phyloP scores from a whole-genome alignment of 306 rosid species.

The Castanea sativa region DNA sequence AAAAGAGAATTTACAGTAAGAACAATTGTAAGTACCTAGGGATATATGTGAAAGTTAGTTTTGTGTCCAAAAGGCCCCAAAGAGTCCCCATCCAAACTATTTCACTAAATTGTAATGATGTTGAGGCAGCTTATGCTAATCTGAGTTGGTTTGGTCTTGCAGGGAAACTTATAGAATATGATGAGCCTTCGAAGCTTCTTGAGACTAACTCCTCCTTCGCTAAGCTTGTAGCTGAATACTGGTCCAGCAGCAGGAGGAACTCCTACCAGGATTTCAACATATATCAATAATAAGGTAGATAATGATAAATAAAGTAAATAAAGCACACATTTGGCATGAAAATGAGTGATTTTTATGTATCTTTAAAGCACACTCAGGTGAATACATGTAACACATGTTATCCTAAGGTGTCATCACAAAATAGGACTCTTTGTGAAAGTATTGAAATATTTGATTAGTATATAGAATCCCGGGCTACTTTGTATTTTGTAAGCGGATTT shows the following conservation, averaged over 20 bases:
- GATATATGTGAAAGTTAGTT: too few species aligned
- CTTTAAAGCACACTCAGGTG: background rate
- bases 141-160: background rate
- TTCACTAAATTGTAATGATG: too few species aligned
- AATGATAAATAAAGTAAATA: background rate
- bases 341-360: background rate
- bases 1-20: too few species aligned
- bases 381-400: background rate
- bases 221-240: constrained; percentile 66
- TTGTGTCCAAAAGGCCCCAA: too few species aligned
- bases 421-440: too few species aligned
- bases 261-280: constrained; percentile 4
- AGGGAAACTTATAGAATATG: constrained; percentile 63
- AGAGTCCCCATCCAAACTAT: too few species aligned
- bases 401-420: too few species aligned
- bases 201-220: constrained; percentile 54
- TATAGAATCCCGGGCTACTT: too few species aligned
- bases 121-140: background rate
- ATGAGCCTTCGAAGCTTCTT: constrained; percentile 51
- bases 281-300: background rate
- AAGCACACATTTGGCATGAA: background rate
- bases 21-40: too few species aligned
- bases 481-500: too few species aligned
- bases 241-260: constrained; percentile 52
- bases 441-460: too few species aligned